A percentile compares a stretch with the other conserved stretches of the same genome.
Evolutionary conservation across 2,329 filamentous ascomycete genomes (phyloP).

Genomic region (Aspergillus tubingensis): DNA sequence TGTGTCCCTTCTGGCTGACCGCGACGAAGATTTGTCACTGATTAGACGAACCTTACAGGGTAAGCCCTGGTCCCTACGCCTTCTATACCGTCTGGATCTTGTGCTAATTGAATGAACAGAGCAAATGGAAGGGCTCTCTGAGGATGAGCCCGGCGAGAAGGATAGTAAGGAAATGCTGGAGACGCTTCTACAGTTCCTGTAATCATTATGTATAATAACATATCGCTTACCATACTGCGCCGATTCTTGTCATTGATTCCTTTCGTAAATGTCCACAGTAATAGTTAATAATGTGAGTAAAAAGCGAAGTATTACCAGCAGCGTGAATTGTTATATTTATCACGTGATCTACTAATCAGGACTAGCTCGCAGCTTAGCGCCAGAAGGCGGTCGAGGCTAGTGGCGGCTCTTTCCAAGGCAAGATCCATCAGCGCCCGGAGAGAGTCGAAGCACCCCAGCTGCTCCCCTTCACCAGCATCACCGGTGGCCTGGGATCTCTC

Average conservation of each 20-base stretch:
- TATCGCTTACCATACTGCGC: constrained; percentile 7
- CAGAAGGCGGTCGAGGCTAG: constrained; percentile 27
- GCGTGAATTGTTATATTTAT: too few species aligned
- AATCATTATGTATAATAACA: constrained; percentile 14
- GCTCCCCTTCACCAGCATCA: constrained; percentile 26
- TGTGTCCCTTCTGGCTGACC: constrained; percentile 63
- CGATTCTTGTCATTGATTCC: background rate
- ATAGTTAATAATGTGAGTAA: background rate
- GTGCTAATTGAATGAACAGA: constrained; percentile 41
- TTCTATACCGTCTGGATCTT: background rate
- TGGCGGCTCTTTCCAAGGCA: constrained; percentile 34
- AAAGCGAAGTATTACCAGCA: background rate
- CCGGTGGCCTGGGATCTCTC: constrained; percentile 27
- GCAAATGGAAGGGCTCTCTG: constrained; percentile 62
- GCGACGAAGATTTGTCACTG: constrained; percentile 64
- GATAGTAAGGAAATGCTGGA: constrained; percentile 65
- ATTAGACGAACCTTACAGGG: constrained; percentile 69
- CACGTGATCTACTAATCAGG: constrained; percentile 25
- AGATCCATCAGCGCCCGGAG: constrained; percentile 32
- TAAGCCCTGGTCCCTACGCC: constrained; percentile 30
- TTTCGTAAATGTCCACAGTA: too few species aligned
- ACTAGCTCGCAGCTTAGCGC: constrained; percentile 23
- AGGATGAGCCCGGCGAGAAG: constrained; percentile 55
- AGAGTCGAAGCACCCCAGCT: constrained; percentile 22
- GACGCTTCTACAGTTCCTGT: constrained; percentile 54